Evolutionary conservation across 1,284 basidiomycete genomes (phyloP).

Genomic region (Naganishia liquefaciens): DNA sequence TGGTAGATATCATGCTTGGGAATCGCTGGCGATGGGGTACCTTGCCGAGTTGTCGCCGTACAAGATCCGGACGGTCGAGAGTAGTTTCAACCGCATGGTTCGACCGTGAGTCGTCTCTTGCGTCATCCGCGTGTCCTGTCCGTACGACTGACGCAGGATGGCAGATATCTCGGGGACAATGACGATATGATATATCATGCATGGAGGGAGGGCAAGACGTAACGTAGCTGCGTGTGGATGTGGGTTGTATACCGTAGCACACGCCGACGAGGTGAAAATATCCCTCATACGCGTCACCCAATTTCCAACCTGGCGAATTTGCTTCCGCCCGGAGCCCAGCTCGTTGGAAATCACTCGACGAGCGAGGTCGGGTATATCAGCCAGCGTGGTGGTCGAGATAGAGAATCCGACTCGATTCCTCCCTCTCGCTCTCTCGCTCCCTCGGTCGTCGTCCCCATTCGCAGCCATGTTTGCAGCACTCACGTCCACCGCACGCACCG

Average conservation of each 20-base stretch:
- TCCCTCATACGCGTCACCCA: background rate
- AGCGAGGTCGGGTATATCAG: too few species aligned
- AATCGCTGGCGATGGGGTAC: constrained; percentile 52
- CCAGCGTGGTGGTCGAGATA: background rate
- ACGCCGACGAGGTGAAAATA: constrained; percentile 2
- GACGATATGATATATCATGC: constrained; percentile 28
- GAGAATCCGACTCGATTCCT: too few species aligned
- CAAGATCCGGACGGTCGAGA: constrained; percentile 44
- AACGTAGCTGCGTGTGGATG: background rate
- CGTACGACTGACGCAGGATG: background rate
- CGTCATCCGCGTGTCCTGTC: background rate
- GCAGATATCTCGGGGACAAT: constrained; percentile 30
- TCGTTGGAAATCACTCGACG: too few species aligned
- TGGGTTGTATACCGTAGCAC: background rate
- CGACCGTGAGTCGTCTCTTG: constrained; percentile 44
- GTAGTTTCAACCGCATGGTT: constrained; percentile 52
- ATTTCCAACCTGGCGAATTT: constrained; percentile 3
- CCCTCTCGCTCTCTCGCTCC: background rate
- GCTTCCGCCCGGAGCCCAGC: background rate
- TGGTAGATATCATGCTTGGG: constrained; percentile 55
- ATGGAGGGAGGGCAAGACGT: constrained; percentile 18
- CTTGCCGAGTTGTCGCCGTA: constrained; percentile 46
- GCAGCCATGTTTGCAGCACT: constrained; percentile 17
- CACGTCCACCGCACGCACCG: constrained; percentile 14
- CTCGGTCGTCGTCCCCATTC: background rate